Evolutionary conservation across 345 rosid genomes (phyloP).

Genomic region (Salix brachista): DNA sequence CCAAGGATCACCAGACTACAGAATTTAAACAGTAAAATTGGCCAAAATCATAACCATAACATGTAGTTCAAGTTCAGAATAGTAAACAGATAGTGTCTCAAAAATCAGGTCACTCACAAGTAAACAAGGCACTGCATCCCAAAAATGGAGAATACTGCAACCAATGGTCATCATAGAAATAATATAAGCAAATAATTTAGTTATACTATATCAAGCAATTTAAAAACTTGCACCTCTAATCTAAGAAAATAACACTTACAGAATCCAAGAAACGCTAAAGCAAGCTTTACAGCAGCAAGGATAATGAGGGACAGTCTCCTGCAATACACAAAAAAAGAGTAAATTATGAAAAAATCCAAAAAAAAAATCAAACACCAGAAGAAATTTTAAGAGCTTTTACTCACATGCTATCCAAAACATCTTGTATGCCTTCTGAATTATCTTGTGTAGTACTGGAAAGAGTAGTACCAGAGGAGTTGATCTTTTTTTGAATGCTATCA

Average conservation of each 20-base stretch:
- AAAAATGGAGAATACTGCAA: constrained; percentile 75
- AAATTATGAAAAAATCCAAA: background rate
- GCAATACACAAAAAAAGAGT: constrained; percentile 16
- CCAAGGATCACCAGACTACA: constrained; percentile 79
- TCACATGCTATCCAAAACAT: constrained; percentile 62
- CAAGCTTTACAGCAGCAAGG: constrained; percentile 85
- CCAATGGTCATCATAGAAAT: constrained; percentile 12
- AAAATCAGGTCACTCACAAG: constrained; percentile 53
- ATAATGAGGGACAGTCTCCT: constrained; percentile 74
- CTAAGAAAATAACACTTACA: constrained; percentile 45
- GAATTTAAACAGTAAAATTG: background rate
- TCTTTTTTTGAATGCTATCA: constrained; percentile 51
- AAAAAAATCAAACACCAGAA: background rate
- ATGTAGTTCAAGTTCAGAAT: background rate
- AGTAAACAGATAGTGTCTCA: background rate
- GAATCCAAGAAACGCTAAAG: constrained; percentile 85
- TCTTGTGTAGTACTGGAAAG: constrained; percentile 54
- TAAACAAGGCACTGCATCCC: constrained; percentile 85
- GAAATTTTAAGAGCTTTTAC: background rate
- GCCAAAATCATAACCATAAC: background rate
- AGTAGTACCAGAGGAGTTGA: constrained; percentile 55
- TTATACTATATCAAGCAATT: background rate
- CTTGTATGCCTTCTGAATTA: constrained; percentile 54
- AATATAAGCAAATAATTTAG: background rate
- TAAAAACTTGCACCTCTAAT: background rate